Conservation (phyloP, 495 filamentous ascomycete species). For the Penicillium soppii region DNA sequence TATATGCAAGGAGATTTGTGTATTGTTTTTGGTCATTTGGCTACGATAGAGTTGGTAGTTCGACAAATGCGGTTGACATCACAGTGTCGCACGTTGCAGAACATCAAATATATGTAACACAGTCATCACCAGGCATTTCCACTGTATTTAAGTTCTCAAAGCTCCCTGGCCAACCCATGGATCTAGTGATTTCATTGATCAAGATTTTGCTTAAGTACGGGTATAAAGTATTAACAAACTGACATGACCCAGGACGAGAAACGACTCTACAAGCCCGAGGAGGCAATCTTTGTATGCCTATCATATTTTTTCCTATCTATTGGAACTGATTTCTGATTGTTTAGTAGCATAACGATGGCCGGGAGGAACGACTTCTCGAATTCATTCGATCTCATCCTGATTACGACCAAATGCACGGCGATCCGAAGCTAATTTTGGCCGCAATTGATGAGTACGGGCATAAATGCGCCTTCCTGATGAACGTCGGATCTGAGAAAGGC, state of each 20-base stretch:
- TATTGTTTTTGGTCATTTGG: too few species aligned
- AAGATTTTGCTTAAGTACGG: too few species aligned
- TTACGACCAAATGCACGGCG: constrained; percentile 51
- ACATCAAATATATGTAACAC: too few species aligned
- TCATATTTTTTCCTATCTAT: background rate
- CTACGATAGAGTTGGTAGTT: too few species aligned
- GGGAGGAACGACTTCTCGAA: constrained; percentile 44
- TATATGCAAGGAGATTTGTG: too few species aligned
- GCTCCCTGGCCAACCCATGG: too few species aligned
- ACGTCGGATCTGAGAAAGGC: constrained; percentile 67
- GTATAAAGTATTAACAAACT: background rate
- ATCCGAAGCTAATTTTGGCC: constrained; percentile 53
- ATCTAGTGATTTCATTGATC: too few species aligned
- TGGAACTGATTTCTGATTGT: background rate
- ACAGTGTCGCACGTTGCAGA: too few species aligned
- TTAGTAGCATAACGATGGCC: constrained; percentile 51
- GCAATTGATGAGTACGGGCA: constrained; percentile 64
- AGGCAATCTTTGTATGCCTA: background rate
- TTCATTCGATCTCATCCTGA: constrained; percentile 5
- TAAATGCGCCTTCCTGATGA: constrained; percentile 62
- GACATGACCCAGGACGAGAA: background rate
- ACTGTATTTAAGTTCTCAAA: too few species aligned
- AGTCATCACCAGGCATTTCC: too few species aligned
- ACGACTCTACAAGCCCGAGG: background rate
- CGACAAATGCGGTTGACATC: too few species aligned